Percentiles rank a stretch among this genome's conserved stretches.
These are phyloP conservation scores for Daedalea quercina DNA, from an alignment of 768 basidiomycete species.

Conservation along the genomic window DNA sequence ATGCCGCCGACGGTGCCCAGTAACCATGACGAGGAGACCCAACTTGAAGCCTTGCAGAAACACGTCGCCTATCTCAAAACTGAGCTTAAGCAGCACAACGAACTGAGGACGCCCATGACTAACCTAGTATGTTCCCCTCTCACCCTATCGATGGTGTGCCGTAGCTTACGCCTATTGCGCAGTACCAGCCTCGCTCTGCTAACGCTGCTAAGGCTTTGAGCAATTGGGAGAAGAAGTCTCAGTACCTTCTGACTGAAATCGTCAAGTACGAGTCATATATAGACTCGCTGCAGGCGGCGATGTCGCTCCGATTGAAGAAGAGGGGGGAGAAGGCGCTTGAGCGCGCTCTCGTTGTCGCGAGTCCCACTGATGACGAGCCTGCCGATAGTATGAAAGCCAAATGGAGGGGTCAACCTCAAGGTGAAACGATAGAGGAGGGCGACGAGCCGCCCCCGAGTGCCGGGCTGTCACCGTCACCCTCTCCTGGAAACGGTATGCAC, in stretches of 20 bases:
- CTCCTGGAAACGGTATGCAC: conserved; percentile 27
- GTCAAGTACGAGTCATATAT: conserved; percentile 96
- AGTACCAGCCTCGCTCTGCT: conserved; percentile 77
- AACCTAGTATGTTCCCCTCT: conserved; percentile 45
- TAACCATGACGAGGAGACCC: conserved; percentile 85
- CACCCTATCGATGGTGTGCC: conserved; percentile 7
- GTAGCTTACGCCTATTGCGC: conserved; percentile 7
- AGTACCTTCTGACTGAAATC: conserved; percentile 84
- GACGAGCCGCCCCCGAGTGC: conserved; percentile 31
- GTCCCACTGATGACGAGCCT: conserved; percentile 29
- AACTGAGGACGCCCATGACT: conserved; percentile 76
- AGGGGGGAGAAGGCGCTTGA: conserved; percentile 84
- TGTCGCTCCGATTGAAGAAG: conserved; percentile 79
- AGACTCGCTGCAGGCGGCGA: conserved; percentile 79
- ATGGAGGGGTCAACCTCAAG: conserved; percentile 33
- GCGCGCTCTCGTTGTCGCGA: conserved; percentile 37
- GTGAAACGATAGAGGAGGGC: conserved; percentile 42
- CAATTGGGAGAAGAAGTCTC: conserved; percentile 93
- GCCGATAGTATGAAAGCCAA: conserved; percentile 24
- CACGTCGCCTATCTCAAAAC: conserved; percentile 70
- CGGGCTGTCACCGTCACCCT: conserved; percentile 1
- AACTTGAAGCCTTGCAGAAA: conserved; percentile 82
- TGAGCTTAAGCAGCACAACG: conserved; percentile 80
- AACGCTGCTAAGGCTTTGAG: conserved; percentile 70
- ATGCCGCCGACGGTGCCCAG: conserved; percentile 79